Evolutionary conservation across 2,329 filamentous ascomycete genomes (phyloP), one percentile per base, ranked within the genome.

Genomic region (Penicillium polonicum): DNA sequence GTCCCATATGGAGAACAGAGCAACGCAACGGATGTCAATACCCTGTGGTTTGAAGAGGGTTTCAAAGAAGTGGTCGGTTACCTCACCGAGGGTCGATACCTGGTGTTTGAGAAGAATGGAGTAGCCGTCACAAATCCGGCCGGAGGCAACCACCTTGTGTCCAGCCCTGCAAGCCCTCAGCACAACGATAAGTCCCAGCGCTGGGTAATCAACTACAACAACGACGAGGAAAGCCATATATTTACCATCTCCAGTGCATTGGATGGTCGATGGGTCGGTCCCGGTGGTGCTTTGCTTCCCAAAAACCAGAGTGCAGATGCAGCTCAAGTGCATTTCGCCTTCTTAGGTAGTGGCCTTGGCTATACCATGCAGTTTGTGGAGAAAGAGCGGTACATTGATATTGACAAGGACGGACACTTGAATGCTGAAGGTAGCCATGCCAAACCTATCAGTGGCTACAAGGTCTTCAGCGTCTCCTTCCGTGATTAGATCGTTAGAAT

Each of bases 51-150:
- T n/a, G 82, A 85, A 62, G 71, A 80, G 38, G 83, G 83, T 1
- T 84, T 79, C 75, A 85, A 85, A 68, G 64, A 75, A 33, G 74
- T 82, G 31, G 72, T 82, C 3, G 82, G 83, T 1, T 72, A 77
- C 23, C 70, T 85, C 27, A 84, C 81, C 5, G 82, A 85, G 65
- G 83, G 82, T 12, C 80, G 82, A 19, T 83, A 80, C 63, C 73
- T 85, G 15, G 78, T 80, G 5, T 80, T 84, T 53, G 81, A 83
- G 64, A 68, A 72, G 53, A 68, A 72, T 35, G 78, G 78, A n/a
- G 71, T 66, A 19, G 80, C 80, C 0, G 71, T 83, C 17, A 71
- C 71, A 8, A 78, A 76, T 52, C 55, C 66, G 4, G 61, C 62
- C 38, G 55, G 58, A 7, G 45, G 54, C 9, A 48, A 45, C 25